Percentiles rank a stretch among this genome's conserved stretches.
These are phyloP conservation scores for Phytophthora meadii DNA, from an alignment of 352 stramenopile genomes.

Conservation along the genomic window DNA sequence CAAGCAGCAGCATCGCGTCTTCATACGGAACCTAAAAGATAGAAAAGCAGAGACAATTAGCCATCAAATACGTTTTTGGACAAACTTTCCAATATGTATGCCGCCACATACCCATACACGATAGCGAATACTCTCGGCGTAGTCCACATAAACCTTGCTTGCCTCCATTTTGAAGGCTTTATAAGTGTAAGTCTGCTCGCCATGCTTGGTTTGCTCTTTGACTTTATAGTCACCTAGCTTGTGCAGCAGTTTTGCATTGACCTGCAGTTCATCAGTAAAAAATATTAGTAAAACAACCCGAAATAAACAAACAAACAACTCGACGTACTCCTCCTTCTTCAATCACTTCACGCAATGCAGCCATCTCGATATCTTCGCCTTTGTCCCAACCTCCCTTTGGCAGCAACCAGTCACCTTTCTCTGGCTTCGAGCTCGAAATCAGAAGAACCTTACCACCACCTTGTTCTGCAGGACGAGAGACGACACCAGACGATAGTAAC, in stretches of 20 bases:
- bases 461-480: conserved; percentile 1
- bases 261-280: not conserved
- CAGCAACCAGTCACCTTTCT: conserved; percentile 20
- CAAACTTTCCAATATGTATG: no score
- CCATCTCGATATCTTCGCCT: not conserved
- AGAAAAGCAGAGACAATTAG: no score
- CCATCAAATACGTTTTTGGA: no score
- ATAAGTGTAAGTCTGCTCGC: conserved; percentile 1
- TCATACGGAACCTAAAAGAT: conserved; percentile 14
- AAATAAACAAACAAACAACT: not conserved
- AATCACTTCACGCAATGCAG: conserved; percentile 16
- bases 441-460: conserved; percentile 13
- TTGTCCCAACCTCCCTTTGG: conserved; percentile 29
- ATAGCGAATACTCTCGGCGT: conserved; percentile 26
- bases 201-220: not conserved
- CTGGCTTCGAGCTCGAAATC: conserved; percentile 26
- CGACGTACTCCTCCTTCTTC: conserved; percentile 29
- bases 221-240: conserved; percentile 1
- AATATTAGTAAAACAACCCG: not conserved
- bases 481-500: not conserved
- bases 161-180: conserved; percentile 9
- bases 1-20: conserved; percentile 11
- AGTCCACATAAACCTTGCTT: conserved; percentile 11
- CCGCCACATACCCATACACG: conserved; percentile 23
- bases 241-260: not conserved